A percentile compares a stretch with the other conserved stretches of the same genome.
These are phyloP conservation scores for Sclerotinia minor DNA, from an alignment of 2,329 filamentous ascomycete species.

Conservation along the genomic window DNA sequence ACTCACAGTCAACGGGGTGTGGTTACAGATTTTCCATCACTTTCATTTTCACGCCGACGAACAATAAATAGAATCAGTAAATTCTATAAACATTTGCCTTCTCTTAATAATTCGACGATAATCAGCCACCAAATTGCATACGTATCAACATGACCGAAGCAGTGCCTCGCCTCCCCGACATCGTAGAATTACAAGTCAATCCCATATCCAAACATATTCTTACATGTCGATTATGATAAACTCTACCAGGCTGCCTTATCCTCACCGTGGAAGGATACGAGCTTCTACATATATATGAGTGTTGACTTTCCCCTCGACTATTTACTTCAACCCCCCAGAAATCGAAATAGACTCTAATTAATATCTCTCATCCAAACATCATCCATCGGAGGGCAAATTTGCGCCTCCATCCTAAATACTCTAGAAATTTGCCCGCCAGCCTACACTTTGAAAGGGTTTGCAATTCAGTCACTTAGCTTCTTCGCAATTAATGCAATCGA, in stretches of 20 bases:
- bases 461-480: slow-evolving; percentile 54
- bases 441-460: slow-evolving; percentile 52
- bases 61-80: not conserved
- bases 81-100: not conserved
- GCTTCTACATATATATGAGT: slow-evolving; percentile 50
- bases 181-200: slow-evolving; percentile 48
- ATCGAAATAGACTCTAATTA: slow-evolving; percentile 45
- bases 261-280: slow-evolving; percentile 45
- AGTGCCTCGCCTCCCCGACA: slow-evolving; percentile 44
- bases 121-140: not conserved
- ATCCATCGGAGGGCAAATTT: slow-evolving; percentile 47
- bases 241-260: slow-evolving; percentile 47
- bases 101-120: no score
- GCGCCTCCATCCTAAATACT: slow-evolving; percentile 49
- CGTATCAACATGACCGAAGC: not conserved
- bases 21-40: not conserved
- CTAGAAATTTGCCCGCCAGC: slow-evolving; percentile 50
- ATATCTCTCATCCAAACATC: slow-evolving; percentile 50
- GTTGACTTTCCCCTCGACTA: slow-evolving; percentile 44
- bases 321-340: slow-evolving; percentile 46
- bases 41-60: not conserved
- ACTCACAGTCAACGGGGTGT: no score
- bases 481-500: slow-evolving; percentile 51
- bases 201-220: slow-evolving; percentile 51
- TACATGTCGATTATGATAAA: slow-evolving; percentile 45